These are phyloP conservation scores for Fusarium succisae DNA, from an alignment of 2,329 filamentous ascomycete genomes.

Conservation along the genomic window DNA sequence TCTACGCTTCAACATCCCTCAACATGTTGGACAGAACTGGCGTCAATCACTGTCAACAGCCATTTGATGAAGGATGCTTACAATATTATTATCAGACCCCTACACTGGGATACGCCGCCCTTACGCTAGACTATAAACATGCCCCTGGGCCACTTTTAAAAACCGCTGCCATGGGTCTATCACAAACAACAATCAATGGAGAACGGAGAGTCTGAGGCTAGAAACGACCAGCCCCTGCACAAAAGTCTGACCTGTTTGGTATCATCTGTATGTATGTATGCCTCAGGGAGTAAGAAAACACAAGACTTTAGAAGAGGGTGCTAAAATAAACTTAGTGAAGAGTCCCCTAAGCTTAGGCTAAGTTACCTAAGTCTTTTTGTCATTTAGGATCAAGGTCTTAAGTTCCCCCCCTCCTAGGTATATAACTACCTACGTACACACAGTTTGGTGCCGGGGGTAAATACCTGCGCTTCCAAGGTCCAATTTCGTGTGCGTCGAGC, in stretches of 20 bases:
- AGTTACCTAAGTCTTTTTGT: too few relatives aligned
- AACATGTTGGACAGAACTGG: not conserved
- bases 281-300: too few relatives aligned
- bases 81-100: conserved; percentile 41
- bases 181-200: conserved; percentile 17
- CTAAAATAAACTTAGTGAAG: too few relatives aligned
- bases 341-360: too few relatives aligned
- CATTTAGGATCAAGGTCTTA: too few relatives aligned
- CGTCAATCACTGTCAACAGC: not conserved
- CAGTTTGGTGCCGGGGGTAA: conserved; percentile 27
- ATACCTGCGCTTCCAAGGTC: conserved; percentile 14
- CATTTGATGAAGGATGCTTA: conserved; percentile 24
- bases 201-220: not conserved
- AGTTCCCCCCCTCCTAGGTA: too few relatives aligned
- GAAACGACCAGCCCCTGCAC: conserved; percentile 27
- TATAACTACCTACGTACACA: not conserved
- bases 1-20: not conserved
- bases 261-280: conserved; percentile 22
- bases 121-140: conserved; percentile 36
- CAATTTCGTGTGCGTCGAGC: conserved; percentile 27
- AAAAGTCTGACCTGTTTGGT: conserved; percentile 34
- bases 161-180: conserved; percentile 43
- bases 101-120: conserved; percentile 28
- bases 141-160: conserved; percentile 33
- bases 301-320: too few relatives aligned